Evolutionary conservation across 192 early-diverging fungal genomes (phyloP).

Genomic region (Entophlyctis luteolus): DNA sequence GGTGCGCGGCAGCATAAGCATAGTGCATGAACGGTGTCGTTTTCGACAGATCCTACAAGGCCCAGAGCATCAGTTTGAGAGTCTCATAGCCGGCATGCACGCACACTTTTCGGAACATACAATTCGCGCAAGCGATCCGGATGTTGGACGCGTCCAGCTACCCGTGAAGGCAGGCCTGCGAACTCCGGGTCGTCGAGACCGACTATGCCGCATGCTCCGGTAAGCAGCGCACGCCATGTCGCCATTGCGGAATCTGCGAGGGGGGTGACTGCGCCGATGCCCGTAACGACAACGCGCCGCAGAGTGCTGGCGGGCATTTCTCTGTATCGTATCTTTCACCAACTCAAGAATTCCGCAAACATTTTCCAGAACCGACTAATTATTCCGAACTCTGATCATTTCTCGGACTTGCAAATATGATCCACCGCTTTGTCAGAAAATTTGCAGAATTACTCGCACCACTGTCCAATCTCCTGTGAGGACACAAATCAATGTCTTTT

Average conservation of each 20-base stretch:
- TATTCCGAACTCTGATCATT: no score
- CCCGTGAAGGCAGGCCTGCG: conserved; percentile 67
- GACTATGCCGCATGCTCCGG: conserved; percentile 70
- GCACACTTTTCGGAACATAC: conserved; percentile 68
- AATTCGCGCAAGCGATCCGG: conserved; percentile 68
- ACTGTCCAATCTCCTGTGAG: not conserved
- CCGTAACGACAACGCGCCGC: conserved; percentile 87
- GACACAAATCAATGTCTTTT: no score
- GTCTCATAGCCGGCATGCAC: not conserved
- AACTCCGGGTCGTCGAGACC: conserved; percentile 50
- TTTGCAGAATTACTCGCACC: not conserved
- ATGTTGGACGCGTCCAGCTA: conserved; percentile 72
- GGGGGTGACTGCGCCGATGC: conserved; percentile 88
- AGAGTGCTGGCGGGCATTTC: no score
- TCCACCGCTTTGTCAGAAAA: not conserved
- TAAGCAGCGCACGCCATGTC: conserved; percentile 70
- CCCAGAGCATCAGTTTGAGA: not conserved
- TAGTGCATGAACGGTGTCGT: conserved; percentile 86
- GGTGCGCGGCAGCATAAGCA: conserved; percentile 73
- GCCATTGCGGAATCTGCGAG: conserved; percentile 69
- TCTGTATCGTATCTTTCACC: no score
- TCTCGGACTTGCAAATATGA: no score
- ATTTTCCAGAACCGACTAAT: no score
- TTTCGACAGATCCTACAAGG: conserved; percentile 66
- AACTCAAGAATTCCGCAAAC: no score